A percentile compares a stretch with the other conserved stretches of the same genome.
phyloP scores from a whole-genome alignment of 192 early-diverging fungal genomes.

The Backusella luteola region DNA sequence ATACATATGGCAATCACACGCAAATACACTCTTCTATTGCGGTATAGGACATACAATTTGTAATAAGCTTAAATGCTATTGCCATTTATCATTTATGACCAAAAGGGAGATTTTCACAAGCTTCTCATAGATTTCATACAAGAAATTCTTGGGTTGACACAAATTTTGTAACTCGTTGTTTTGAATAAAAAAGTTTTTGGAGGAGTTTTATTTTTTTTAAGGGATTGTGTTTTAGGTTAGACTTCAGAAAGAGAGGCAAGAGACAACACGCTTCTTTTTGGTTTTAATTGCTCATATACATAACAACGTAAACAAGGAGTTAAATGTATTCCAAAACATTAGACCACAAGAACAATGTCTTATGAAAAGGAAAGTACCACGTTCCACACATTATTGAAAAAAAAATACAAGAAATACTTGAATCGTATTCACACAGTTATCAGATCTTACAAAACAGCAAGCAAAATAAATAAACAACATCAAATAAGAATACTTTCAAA shows the following conservation, averaged over 20 bases:
- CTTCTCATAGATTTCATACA: not conserved
- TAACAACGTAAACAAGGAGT: not conserved
- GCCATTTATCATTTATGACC: not conserved
- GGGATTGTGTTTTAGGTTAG: not conserved
- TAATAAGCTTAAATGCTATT: not conserved
- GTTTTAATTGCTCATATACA: not conserved
- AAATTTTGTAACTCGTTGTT: not conserved
- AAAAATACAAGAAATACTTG: not conserved
- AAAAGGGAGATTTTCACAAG: not conserved
- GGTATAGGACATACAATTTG: not conserved
- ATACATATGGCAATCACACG: no score
- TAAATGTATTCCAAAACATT: not conserved
- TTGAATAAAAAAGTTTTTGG: not conserved
- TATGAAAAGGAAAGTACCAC: not conserved
- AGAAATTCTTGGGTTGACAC: not conserved
- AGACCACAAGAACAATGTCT: slow-evolving; percentile 7
- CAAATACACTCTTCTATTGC: not conserved
- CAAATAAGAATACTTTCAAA: not conserved
- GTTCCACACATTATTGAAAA: not conserved
- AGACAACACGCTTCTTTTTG: not conserved
- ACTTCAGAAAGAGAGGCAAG: not conserved
- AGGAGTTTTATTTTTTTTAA: not conserved
- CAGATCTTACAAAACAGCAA: not conserved
- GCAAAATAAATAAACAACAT: not conserved
- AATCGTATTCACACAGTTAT: not conserved